These are phyloP conservation scores for Fusarium albosuccineum DNA, from an alignment of 2,329 filamentous ascomycete species.

Conservation along the genomic window DNA sequence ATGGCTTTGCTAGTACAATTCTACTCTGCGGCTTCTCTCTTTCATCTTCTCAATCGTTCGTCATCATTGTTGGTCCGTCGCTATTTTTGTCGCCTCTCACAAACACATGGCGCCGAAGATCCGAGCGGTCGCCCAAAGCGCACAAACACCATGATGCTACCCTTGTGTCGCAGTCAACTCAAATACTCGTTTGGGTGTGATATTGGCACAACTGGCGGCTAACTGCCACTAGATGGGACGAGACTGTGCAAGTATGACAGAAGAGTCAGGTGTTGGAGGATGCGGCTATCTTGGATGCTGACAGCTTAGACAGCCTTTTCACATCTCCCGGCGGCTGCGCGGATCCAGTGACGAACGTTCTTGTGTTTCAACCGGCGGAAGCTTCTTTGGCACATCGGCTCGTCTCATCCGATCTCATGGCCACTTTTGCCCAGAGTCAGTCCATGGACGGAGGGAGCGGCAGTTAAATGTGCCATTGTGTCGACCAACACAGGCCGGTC, in stretches of 20 bases:
- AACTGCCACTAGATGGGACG: slow-evolving; percentile 9
- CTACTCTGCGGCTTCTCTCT: not conserved
- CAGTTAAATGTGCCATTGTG: slow-evolving; percentile 8
- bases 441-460: slow-evolving; percentile 24
- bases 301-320: not conserved
- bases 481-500: not conserved
- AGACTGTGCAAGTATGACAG: slow-evolving; percentile 8
- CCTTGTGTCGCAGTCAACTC: slow-evolving; percentile 18
- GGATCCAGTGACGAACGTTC: slow-evolving; percentile 3
- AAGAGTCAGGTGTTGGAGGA: slow-evolving; percentile 21
- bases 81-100: not conserved
- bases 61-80: not conserved
- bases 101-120: slow-evolving; percentile 10
- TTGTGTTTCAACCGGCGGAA: not conserved
- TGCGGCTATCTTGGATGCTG: not conserved
- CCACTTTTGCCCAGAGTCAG: slow-evolving; percentile 20
- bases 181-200: slow-evolving; percentile 6
- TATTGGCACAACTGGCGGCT: slow-evolving; percentile 18
- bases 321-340: slow-evolving; percentile 21
- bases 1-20: not conserved
- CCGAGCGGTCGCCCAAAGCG: not conserved
- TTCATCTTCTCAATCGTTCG: not conserved
- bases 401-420: slow-evolving; percentile 38
- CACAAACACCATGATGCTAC: slow-evolving; percentile 14
- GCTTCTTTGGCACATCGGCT: slow-evolving; percentile 6